Percentiles rank a stretch among this genome's conserved stretches.
Conservation (phyloP, 805 yeast species). For the Pichia rugopelliculosa region DNA sequence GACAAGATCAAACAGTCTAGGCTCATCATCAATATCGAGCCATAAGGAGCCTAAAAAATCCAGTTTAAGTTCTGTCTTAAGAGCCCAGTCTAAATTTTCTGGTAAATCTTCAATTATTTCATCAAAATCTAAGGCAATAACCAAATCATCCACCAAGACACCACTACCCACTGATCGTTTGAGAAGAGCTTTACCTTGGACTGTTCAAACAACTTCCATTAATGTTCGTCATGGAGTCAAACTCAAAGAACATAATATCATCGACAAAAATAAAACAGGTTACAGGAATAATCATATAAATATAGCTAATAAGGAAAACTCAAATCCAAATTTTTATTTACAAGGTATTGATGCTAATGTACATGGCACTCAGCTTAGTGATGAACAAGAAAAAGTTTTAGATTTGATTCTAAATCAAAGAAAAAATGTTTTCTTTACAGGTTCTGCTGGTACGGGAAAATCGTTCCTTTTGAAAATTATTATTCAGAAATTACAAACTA, state of each 20-base stretch:
- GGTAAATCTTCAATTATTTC: constrained; percentile 6
- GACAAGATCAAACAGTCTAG: background rate
- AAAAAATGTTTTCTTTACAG: constrained; percentile 63
- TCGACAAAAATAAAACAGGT: background rate
- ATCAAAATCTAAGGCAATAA: constrained; percentile 1
- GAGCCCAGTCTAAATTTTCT: constrained; percentile 8
- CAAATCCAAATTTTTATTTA: background rate
- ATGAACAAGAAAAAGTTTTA: constrained; percentile 42
- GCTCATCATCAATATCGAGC: background rate
- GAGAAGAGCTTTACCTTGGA: constrained; percentile 5
- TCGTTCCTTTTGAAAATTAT: constrained; percentile 61
- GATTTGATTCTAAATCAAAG: constrained; percentile 43
- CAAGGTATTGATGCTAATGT: constrained; percentile 2
- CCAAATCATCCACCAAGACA: background rate
- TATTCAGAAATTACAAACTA: constrained; percentile 42
- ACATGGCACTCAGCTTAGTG: constrained; percentile 6
- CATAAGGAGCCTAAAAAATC: constrained; percentile 1
- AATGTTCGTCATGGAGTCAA: background rate
- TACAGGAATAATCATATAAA: background rate
- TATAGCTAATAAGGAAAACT: background rate
- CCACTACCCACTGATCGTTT: background rate
- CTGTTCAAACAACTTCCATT: background rate
- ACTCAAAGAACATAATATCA: background rate
- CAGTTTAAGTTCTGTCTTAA: constrained; percentile 3
- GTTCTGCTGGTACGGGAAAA: constrained; percentile 86